Percentiles rank a stretch among this genome's conserved stretches.
Conservation (phyloP, 2,329 filamentous ascomycete species). For the Aspergillus arachidicola region DNA sequence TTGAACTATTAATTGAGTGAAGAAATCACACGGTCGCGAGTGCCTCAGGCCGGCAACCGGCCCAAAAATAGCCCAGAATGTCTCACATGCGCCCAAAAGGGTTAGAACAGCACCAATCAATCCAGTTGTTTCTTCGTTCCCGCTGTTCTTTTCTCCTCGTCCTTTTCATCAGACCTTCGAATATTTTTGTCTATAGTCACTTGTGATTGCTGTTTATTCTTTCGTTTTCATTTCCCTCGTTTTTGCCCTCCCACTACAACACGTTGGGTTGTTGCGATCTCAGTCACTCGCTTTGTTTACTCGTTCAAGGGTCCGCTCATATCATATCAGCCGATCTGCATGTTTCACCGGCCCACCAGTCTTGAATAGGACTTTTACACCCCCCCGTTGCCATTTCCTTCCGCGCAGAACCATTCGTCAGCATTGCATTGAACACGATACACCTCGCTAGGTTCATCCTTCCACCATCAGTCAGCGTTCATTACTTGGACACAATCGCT, state of each 20-base stretch:
- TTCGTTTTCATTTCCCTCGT: not conserved
- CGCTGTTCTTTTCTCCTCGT: conserved; percentile 1
- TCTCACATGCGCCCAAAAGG: conserved; percentile 23
- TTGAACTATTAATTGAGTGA: not conserved
- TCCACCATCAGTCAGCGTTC: conserved; percentile 5
- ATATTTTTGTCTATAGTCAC: not conserved
- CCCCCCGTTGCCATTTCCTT: conserved; percentile 1
- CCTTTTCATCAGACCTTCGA: not conserved
- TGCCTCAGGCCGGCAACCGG: conserved; percentile 14
- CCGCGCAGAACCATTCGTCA: not conserved
- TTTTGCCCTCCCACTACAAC: not conserved
- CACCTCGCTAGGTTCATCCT: not conserved
- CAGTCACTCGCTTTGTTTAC: conserved; percentile 31
- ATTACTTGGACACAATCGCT: conserved; percentile 9
- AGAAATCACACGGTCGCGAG: not conserved
- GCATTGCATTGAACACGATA: not conserved
- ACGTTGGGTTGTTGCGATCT: conserved; percentile 1
- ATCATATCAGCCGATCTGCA: conserved; percentile 22
- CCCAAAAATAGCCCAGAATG: conserved; percentile 27
- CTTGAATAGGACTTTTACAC: conserved; percentile 13
- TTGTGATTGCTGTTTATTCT: not conserved
- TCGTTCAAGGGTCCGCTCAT: conserved; percentile 16
- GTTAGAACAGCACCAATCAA: conserved; percentile 14
- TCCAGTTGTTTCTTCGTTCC: conserved; percentile 5
- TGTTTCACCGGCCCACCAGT: conserved; percentile 21